Base-by-base conservation (phyloP, 202 grass and related monocot species). In the Thinopyrum obtusiflorum region DNA sequence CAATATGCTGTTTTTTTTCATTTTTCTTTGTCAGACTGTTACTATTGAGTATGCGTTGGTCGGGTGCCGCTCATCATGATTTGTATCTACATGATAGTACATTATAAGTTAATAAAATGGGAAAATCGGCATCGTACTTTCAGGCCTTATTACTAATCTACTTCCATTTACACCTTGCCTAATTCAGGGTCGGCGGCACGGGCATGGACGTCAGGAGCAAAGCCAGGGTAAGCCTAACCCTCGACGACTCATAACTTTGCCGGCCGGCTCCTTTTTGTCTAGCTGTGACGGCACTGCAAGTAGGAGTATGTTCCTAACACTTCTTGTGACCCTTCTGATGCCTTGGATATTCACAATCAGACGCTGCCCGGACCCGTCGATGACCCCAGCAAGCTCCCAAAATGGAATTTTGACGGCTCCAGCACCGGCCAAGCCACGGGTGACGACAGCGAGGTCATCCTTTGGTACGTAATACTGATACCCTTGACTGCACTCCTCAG, bases 331-430 rank as follows among this genome's bases (percentile, higher is more conserved):
- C 49, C 68, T 44, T 12, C 65, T 35, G 10, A 35, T 70, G 25
- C 20, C 68, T 84, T 81, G 5, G 49, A 20, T 40, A 37, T 17
- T 51, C 6, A 75, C 25, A 3, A 42, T 24, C 88, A 98, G 95
- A 98, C 95, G 26, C 46, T 98, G 68, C 72, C 93, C n/a, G 87
- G 90, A n/a, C 93, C 95, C n/a, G 89, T 95, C 4, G 86, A 78
- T 57, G 80, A 82, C 51, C 93, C 93, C 0, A 93, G 88, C 78
- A 88, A 98, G 84, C 93, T 98, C 73, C 95, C 95, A 11, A 98
- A 93, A 49, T 98, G 95, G 93, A 98, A 98, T 26, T 98, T 93
- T 31, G 95, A 97, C 61, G 95, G 95, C 25, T 98, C 95, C 35
- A 98, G 95, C 78, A 98, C 93, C 1, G 89, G 91, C 31, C 95